Evolutionary conservation across 1,284 basidiomycete genomes (phyloP).

Genomic region (Agaricales sp.): DNA sequence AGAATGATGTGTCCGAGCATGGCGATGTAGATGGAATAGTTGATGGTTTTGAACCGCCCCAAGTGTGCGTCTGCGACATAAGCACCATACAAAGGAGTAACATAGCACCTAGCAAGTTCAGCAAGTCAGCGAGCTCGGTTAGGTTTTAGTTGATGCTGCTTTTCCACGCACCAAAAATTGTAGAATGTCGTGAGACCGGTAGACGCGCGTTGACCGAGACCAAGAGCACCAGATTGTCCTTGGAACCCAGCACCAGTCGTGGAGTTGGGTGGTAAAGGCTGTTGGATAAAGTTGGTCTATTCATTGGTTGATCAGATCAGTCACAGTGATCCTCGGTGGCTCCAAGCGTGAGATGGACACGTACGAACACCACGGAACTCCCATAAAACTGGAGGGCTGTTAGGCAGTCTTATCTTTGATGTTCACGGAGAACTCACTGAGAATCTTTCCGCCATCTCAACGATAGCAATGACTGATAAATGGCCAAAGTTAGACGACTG

Average conservation of each 20-base stretch:
- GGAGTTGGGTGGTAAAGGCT: conserved; percentile 54
- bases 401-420: too few species aligned
- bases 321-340: too few species aligned
- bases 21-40: conserved; percentile 42
- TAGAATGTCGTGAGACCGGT: conserved; percentile 63
- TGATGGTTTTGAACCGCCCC: conserved; percentile 71
- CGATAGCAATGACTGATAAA: conserved; percentile 49
- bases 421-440: conserved; percentile 31
- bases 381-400: conserved; percentile 25
- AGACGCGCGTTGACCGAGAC: conserved; percentile 51
- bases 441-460: conserved; percentile 71
- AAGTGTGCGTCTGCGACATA: conserved; percentile 68
- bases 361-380: conserved; percentile 33
- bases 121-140: conserved; percentile 13
- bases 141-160: conserved; percentile 9
- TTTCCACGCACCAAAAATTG: conserved; percentile 53
- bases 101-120: conserved; percentile 38
- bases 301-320: conserved; percentile 3
- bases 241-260: conserved; percentile 48
- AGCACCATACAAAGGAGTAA: conserved; percentile 54
- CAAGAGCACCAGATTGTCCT: conserved; percentile 64
- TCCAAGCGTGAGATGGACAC: conserved; percentile 21
- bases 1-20: conserved; percentile 67
- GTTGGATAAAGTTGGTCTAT: conserved; percentile 68
- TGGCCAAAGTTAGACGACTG: neutral